These are phyloP conservation scores for Mucuna pruriens DNA, from an alignment of 306 rosid genomes.

Conservation along the genomic window DNA sequence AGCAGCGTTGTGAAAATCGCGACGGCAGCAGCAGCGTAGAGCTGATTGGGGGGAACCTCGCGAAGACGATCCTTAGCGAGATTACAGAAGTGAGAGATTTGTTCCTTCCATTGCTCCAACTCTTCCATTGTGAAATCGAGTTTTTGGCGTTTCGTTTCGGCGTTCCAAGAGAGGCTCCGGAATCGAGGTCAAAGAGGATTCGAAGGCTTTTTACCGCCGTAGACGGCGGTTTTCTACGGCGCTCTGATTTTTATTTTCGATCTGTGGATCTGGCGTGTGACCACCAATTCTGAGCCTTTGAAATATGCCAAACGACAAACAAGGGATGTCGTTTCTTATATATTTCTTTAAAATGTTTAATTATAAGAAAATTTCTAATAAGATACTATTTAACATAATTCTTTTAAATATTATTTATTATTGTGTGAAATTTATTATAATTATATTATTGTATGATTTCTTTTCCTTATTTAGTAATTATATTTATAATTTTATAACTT, in stretches of 20 bases:
- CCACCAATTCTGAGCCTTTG: not conserved
- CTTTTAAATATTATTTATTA: no score
- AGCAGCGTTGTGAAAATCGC: constrained; percentile 54
- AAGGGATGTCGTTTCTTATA: not conserved
- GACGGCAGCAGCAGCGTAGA: constrained; percentile 61
- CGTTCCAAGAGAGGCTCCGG: not conserved
- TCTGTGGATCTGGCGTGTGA: constrained; percentile 31
- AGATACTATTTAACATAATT: no score
- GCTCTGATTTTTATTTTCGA: not conserved
- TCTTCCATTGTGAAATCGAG: constrained; percentile 47
- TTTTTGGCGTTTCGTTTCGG: not conserved
- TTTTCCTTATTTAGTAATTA: no score
- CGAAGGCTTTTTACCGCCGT: not conserved
- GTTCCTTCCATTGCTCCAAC: constrained; percentile 62
- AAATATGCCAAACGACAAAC: constrained; percentile 17
- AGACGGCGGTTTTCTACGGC: constrained; percentile 23
- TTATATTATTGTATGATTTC: no score
- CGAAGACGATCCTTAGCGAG: constrained; percentile 46
- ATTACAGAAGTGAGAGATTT: constrained; percentile 36
- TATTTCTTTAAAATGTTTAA: no score
- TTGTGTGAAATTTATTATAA: no score
- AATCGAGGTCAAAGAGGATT: not conserved
- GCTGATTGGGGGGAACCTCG: constrained; percentile 64
- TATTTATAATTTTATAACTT: no score
- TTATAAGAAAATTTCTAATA: no score